Conservation (phyloP, 805 yeast genomes). For the Candida morakotiae region DNA sequence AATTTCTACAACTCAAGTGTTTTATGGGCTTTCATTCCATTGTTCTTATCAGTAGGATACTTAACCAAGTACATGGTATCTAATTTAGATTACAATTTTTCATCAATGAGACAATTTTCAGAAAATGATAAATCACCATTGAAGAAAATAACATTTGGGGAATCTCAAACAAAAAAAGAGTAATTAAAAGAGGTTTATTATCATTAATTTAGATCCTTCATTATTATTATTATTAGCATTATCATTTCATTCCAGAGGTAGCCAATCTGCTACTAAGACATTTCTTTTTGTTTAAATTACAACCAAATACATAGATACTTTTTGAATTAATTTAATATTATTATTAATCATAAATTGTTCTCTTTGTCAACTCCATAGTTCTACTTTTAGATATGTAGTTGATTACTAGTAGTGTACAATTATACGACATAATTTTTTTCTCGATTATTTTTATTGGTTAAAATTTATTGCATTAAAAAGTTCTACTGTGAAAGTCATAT, state of each 20-base stretch:
- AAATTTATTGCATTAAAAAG: background rate
- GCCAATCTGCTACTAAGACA: too few relatives aligned
- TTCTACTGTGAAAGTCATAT: too few relatives aligned
- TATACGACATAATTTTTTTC: conserved; percentile 13
- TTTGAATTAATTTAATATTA: too few relatives aligned
- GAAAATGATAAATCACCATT: conserved; percentile 36
- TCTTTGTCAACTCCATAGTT: too few relatives aligned
- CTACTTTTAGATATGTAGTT: too few relatives aligned
- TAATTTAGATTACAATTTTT: conserved; percentile 8
- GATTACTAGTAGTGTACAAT: too few relatives aligned
- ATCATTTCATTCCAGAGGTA: too few relatives aligned
- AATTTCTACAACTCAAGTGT: conserved; percentile 33
- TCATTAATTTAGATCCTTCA: too few relatives aligned
- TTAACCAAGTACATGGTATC: conserved; percentile 27
- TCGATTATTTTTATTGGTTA: conserved; percentile 16
- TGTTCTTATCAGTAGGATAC: conserved; percentile 32
- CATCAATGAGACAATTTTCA: conserved; percentile 19
- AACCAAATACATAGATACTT: too few relatives aligned
- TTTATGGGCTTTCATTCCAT: conserved; percentile 35
- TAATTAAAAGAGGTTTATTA: background rate
- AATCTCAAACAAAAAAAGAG: conserved; percentile 23
- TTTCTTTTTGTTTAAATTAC: too few relatives aligned
- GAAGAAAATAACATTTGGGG: conserved; percentile 34
- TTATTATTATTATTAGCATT: too few relatives aligned
- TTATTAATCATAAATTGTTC: too few relatives aligned